A percentile compares a stretch with the other conserved stretches of the same genome.
phyloP scores from a whole-genome alignment of 1,284 basidiomycete species.

The Schizophyllum commune region DNA sequence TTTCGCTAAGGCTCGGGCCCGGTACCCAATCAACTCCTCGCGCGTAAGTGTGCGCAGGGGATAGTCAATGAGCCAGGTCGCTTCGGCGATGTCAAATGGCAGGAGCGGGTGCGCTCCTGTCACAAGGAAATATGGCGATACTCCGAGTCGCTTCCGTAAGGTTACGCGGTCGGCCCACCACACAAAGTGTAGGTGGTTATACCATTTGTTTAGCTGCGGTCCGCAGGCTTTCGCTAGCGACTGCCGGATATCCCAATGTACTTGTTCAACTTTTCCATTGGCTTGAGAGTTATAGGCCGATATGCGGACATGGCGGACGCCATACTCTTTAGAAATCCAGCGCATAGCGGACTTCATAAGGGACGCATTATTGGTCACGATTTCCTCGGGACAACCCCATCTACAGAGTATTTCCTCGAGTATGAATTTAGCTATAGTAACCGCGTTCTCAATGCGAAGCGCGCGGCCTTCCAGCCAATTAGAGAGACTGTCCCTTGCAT shows the following conservation, averaged over 20 bases:
- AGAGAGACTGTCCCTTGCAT: slow-evolving; percentile 15
- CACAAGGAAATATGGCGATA: slow-evolving; percentile 25
- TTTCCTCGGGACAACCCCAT: slow-evolving; percentile 18
- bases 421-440: slow-evolving; percentile 15
- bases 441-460: slow-evolving; percentile 12
- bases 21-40: slow-evolving; percentile 17
- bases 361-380: slow-evolving; percentile 25
- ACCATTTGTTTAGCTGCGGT: slow-evolving; percentile 26
- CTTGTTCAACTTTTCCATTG: slow-evolving; percentile 30
- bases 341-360: slow-evolving; percentile 25
- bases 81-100: slow-evolving; percentile 32
- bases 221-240: slow-evolving; percentile 26
- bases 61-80: slow-evolving; percentile 24
- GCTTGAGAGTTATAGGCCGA: slow-evolving; percentile 35
- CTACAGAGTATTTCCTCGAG: slow-evolving; percentile 17
- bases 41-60: slow-evolving; percentile 16
- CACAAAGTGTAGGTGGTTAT: slow-evolving; percentile 15
- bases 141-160: slow-evolving; percentile 3
- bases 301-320: slow-evolving; percentile 31
- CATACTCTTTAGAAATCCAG: slow-evolving; percentile 21
- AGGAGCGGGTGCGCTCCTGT: slow-evolving; percentile 13
- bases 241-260: slow-evolving; percentile 27
- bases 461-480: slow-evolving; percentile 16
- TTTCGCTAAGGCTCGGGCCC: slow-evolving; percentile 19
- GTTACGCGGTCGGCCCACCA: slow-evolving; percentile 30